A percentile compares a stretch with the other conserved stretches of the same genome.
Evolutionary conservation across 805 yeast genomes (phyloP).

Genomic region (Wickerhamomyces queroliae): DNA sequence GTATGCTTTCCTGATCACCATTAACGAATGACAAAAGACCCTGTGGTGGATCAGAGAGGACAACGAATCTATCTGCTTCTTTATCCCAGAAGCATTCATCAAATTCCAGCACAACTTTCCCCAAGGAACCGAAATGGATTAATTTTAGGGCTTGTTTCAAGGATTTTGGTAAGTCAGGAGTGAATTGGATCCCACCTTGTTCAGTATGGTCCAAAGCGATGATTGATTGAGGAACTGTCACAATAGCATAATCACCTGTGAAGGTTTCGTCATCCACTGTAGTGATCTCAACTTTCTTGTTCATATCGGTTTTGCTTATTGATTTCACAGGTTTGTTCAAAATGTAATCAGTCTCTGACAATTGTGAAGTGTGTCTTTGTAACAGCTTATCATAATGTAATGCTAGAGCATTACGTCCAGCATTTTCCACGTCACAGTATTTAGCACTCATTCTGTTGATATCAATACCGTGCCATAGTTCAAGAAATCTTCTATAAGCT

Average conservation of each 20-base stretch:
- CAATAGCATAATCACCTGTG: slow-evolving; percentile 51
- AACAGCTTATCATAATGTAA: slow-evolving; percentile 47
- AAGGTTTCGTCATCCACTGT: slow-evolving; percentile 26
- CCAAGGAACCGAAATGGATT: slow-evolving; percentile 61
- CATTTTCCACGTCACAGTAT: slow-evolving; percentile 61
- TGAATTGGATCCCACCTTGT: slow-evolving; percentile 48
- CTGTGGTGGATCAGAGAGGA: slow-evolving; percentile 33
- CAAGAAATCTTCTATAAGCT: slow-evolving; percentile 50
- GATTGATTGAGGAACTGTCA: slow-evolving; percentile 75
- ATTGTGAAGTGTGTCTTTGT: slow-evolving; percentile 32
- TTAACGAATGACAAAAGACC: slow-evolving; percentile 11
- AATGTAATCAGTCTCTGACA: slow-evolving; percentile 35
- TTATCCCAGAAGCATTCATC: slow-evolving; percentile 53
- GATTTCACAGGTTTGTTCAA: slow-evolving; percentile 36
- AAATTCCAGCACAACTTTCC: slow-evolving; percentile 70
- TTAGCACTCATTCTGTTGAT: slow-evolving; percentile 65
- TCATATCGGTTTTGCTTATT: slow-evolving; percentile 27
- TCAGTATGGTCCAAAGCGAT: slow-evolving; percentile 34
- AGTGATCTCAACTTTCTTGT: slow-evolving; percentile 17
- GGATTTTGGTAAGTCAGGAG: slow-evolving; percentile 45
- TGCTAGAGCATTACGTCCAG: slow-evolving; percentile 75
- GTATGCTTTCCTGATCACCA: slow-evolving; percentile 2
- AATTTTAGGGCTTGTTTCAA: slow-evolving; percentile 38
- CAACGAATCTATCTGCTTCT: slow-evolving; percentile 43
- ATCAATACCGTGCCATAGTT: slow-evolving; percentile 76